Evolutionary conservation across 2,329 filamentous ascomycete genomes (phyloP), one percentile per base, ranked within the genome.

Genomic region (Scleromitrula shiraiana): DNA sequence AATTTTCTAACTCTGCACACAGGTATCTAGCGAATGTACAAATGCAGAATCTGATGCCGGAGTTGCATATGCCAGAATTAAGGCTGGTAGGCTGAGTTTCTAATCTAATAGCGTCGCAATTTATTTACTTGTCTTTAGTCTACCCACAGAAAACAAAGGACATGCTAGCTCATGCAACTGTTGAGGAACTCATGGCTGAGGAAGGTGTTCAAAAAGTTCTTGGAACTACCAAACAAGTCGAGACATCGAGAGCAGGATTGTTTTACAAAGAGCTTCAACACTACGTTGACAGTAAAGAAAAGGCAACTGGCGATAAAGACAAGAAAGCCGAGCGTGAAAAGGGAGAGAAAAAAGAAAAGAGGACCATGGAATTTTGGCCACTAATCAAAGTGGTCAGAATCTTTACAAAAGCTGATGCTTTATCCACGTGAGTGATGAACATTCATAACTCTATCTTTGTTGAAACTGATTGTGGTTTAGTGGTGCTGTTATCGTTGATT

Each of bases 401-500:
- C 1, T 77, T 67, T 45, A 65, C 68, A 6, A 73, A 69, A 46
- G 65, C 72, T 0, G 57, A 67, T 0, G 68, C 74, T 0, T 60
- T 79, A 1, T 68, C 66, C 1, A 49, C 46, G 41, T 47, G 12
- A 47, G 44, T 41, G 8, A 6, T 40, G 19, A 9, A 30, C 14
- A 12, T 22, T 15, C 10, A 22, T 12, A 7, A 17, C 12, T 24
- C 10, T 9, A 30, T 7, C 15, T 5, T 35, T 6, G 7, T 4
- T 27, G 2, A 9, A 23, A 19, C 22, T 32, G 43, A 36, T 37
- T 23, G 5, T 5, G 14, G 23, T 3, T 22, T 10, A 69, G 72
- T 5, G 74, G 75, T 0, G 68, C 74, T 2, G 68, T 72, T 0
- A 62, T 78, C 4, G 74, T 77, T 1, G 74, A 79, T 52, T 64